Evolutionary conservation across 2,329 filamentous ascomycete genomes (phyloP), one percentile per base, ranked within the genome.

Genomic region (Bertia moriformis): DNA sequence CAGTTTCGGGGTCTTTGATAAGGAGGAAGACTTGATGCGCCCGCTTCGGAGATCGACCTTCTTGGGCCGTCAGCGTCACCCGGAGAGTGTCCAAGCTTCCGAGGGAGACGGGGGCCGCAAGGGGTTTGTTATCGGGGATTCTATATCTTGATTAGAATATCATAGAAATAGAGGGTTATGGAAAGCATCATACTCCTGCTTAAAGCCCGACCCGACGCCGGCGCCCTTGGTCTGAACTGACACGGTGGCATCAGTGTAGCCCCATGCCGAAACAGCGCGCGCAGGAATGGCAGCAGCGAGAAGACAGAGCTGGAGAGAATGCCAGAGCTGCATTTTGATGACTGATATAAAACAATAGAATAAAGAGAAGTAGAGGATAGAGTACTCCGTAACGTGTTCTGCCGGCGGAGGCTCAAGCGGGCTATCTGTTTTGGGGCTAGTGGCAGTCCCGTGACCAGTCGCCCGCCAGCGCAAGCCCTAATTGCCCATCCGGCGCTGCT

Each of bases 1-100:
- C 85, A 10, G 78, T 79, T 12, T 68, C 63, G 10, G 70, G 64
- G 49, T 96, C 87, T 49, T 74, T 78, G 42, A 98, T 61, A 14
- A 91, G 69, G 40, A 98, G 69, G 65, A 95, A 95, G 4, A 87
- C 87, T 62, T 98, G 91, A 61, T 98, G 91, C 49, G 91, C 86
- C 47, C 83, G 77, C 68, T 87, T 89, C 37, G 74, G 71, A 49
- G 77, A 79, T 60, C 78, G 77, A 54, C 73, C 78, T 52, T 94
- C 85, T 55, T 82, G 81, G 5, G 85, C 72, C 22, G 86, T 93
- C 51, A 98, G 64, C 47, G 77, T 62, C 47, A 98, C 64, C 65
- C 91, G 94, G 53, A 96, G 66, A 32, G 77, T 76, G 54, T 93
- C 87, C 40, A 72, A 58, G 40, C 69, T 60, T 44, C 76, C 73